Percentiles rank a stretch among this genome's conserved stretches.
These are phyloP conservation scores for Hirsutella rhossiliensis DNA, from an alignment of 2,329 filamentous ascomycete species.

Conservation along the genomic window DNA sequence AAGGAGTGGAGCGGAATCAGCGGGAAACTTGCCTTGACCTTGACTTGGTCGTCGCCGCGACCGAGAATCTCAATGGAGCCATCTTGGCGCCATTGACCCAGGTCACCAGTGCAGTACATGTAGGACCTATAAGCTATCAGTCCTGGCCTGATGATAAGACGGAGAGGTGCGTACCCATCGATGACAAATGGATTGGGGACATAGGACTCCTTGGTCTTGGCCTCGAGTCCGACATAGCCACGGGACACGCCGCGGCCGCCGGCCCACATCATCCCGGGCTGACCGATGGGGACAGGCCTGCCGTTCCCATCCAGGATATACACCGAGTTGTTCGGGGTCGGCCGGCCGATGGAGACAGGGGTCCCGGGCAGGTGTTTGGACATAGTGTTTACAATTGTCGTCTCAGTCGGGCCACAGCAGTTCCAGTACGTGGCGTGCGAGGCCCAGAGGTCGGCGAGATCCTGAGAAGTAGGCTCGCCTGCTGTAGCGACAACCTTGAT, in stretches of 20 bases:
- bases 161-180: constrained; percentile 31
- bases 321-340: constrained; percentile 43
- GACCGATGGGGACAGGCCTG: constrained; percentile 31
- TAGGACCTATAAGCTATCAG: constrained; percentile 17
- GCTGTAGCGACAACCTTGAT: constrained; percentile 41
- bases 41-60: constrained; percentile 49
- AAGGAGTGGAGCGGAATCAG: not conserved
- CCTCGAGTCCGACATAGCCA: constrained; percentile 41
- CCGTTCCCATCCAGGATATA: constrained; percentile 38
- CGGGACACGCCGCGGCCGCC: constrained; percentile 41
- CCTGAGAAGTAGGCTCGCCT: constrained; percentile 36
- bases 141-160: not conserved
- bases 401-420: constrained; percentile 48
- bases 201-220: constrained; percentile 37
- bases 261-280: constrained; percentile 42
- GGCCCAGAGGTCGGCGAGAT: constrained; percentile 45
- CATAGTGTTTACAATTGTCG: constrained; percentile 47
- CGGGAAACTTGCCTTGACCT: constrained; percentile 35
- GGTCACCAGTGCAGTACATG: constrained; percentile 51
- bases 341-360: constrained; percentile 39
- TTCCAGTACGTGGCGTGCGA: constrained; percentile 37
- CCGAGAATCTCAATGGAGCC: constrained; percentile 43
- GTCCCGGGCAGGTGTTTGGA: constrained; percentile 33
- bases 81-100: constrained; percentile 40
- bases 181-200: constrained; percentile 36